Percentiles rank a stretch among this genome's conserved stretches.
Evolutionary conservation across 192 early-diverging fungal species (phyloP).

Genomic region (Mortierella antarctica): DNA sequence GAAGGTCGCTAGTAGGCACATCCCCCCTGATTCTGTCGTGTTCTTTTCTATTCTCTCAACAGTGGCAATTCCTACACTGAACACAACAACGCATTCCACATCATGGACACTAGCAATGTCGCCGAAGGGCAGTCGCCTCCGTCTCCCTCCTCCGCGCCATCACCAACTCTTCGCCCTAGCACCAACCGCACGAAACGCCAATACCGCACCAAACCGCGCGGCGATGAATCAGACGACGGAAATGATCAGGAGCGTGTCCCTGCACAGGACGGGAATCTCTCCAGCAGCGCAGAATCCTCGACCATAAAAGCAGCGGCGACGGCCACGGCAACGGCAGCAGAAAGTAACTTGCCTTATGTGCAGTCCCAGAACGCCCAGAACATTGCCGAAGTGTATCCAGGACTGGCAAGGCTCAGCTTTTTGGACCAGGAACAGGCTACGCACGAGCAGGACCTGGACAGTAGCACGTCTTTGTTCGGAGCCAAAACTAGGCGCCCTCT

Average conservation of each 20-base stretch:
- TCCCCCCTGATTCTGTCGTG: too few species aligned
- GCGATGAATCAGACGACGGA: slow-evolving; percentile 6
- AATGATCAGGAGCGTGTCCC: neutral
- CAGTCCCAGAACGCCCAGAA: slow-evolving; percentile 47
- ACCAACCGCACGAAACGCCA: slow-evolving; percentile 21
- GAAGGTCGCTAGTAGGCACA: too few species aligned
- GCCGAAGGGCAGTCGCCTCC: too few species aligned
- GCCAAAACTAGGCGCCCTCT: slow-evolving; percentile 8
- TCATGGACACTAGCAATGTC: too few species aligned
- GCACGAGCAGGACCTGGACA: neutral
- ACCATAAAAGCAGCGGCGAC: neutral
- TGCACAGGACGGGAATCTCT: neutral
- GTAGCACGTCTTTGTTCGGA: neutral
- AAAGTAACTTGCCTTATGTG: slow-evolving; percentile 17
- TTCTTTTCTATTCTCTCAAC: too few species aligned
- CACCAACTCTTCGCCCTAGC: neutral
- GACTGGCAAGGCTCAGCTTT: slow-evolving; percentile 37
- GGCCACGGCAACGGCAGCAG: neutral
- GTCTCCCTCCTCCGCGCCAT: too few species aligned
- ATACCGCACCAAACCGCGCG: slow-evolving; percentile 23
- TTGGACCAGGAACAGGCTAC: slow-evolving; percentile 25
- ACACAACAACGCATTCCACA: too few species aligned
- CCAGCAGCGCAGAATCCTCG: neutral
- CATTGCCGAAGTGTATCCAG: slow-evolving; percentile 45
- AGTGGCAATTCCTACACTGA: too few species aligned